A percentile compares a stretch with the other conserved stretches of the same genome.
Conservation (phyloP, 2,329 filamentous ascomycete species). For the Septoria linicola region DNA sequence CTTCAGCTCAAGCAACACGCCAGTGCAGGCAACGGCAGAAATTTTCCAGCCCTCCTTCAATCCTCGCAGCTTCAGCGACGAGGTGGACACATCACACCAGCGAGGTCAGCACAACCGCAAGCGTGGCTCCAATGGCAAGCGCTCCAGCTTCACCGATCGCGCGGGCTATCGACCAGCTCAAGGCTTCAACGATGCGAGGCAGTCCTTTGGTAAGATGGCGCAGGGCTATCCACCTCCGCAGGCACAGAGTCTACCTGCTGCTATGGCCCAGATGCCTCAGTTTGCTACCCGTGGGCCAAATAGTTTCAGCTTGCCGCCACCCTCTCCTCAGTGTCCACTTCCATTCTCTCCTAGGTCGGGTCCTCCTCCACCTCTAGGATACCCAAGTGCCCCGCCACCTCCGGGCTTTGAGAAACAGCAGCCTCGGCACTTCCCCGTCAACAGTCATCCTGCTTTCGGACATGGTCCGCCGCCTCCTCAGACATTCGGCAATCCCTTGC, state of each 20-base stretch:
- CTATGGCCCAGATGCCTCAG: neutral
- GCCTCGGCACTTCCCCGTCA: neutral
- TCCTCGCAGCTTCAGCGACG: constrained; percentile 8
- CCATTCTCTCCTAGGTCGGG: neutral
- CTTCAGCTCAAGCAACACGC: constrained; percentile 10
- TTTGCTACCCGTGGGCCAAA: constrained; percentile 8
- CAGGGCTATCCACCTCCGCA: neutral
- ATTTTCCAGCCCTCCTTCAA: neutral
- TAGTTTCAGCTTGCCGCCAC: neutral
- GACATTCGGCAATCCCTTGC: neutral
- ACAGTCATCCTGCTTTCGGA: neutral
- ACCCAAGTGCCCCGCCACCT: neutral
- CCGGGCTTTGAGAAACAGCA: constrained; percentile 2
- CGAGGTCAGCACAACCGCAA: neutral
- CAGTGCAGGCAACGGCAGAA: neutral
- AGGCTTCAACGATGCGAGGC: constrained; percentile 1
- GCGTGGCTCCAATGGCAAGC: constrained; percentile 16
- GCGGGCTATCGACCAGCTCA: neutral
- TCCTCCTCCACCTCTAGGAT: neutral
- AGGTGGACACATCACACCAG: neutral
- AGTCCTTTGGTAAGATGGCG: neutral
- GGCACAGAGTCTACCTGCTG: neutral
- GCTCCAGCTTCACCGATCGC: constrained; percentile 5
- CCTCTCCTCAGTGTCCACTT: neutral
- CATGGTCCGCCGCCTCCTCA: constrained; percentile 3